Evolutionary conservation across 495 filamentous ascomycete species (phyloP), one percentile per base, ranked within the genome.

Genomic region (Xylaria curta): DNA sequence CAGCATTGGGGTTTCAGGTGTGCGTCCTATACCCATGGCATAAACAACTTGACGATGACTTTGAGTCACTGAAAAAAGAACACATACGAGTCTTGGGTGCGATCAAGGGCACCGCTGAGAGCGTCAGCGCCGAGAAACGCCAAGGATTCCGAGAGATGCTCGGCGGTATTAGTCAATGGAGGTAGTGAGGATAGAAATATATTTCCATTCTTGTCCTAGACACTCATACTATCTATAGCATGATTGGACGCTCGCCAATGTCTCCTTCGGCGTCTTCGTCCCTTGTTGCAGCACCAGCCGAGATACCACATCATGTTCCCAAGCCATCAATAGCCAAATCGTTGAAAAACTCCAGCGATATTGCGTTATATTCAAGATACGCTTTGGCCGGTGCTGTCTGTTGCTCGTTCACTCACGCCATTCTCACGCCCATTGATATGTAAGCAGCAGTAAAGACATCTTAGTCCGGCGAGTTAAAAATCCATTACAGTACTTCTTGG

Each of bases 361-460:
- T 47, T 24, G 17, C 17, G 54, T 40, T 47, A 10, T 49, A 61
- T 51, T 69, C n/a, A 51, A 31, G 91, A 82, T 94, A 94, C 85
- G 91, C 92, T 79, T 89, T 94, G 76, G 92, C 93, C 74, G 92
- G 92, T 80, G 92, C 92, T 69, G 85, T 93, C 82, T 94, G 93
- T 86, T 95, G 93, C 81, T 92, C 92, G 71, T 85, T 95, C 80
- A 96, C 93, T 73, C 93, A 94, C 85, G 93, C 91, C 76, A 88
- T 86, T 79, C 86, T 94, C 76, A 94, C 93, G 68, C 93, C 93
- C 73, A 91, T 95, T 75, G 93, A 96, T 85, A 93, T 95, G 44
- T 60, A 93, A 46, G 26, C 67, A 44, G 17, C 47, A 51, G 40
- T 17, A 44, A 44, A 36, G 36, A 31, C 36, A 40, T 26, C n/a